phyloP scores from a whole-genome alignment of 495 filamentous ascomycete genomes.

The Trichocladium antarcticum region DNA sequence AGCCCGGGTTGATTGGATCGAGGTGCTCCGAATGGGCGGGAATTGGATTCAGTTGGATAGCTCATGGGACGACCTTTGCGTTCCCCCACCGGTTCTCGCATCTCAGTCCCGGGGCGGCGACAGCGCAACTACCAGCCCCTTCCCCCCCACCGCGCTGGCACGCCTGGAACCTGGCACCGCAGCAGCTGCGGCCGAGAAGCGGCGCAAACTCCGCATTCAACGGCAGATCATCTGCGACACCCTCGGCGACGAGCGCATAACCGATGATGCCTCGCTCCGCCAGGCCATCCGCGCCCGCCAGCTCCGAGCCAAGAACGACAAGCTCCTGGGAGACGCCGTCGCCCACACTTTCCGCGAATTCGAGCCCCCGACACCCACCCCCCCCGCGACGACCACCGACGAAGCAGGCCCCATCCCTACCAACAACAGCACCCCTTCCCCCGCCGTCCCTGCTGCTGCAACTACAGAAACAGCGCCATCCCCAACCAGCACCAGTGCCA shows the following conservation, averaged over 20 bases:
- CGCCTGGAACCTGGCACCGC: not conserved
- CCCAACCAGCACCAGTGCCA: not conserved
- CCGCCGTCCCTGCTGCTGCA: too few relatives aligned
- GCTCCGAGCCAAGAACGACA: slow-evolving; percentile 42
- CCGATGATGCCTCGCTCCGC: slow-evolving; percentile 52
- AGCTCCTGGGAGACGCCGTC: slow-evolving; percentile 26
- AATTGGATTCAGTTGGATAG: slow-evolving; percentile 54
- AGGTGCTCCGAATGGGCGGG: slow-evolving; percentile 51
- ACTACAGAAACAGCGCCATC: not conserved
- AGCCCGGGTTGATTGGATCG: slow-evolving; percentile 66
- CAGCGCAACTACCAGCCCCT: not conserved
- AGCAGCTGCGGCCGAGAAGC: slow-evolving; percentile 35
- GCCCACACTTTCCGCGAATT: not conserved
- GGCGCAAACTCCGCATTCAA: slow-evolving; percentile 43
- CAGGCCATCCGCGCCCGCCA: slow-evolving; percentile 49
- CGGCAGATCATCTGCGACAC: slow-evolving; percentile 56
- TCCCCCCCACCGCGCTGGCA: not conserved
- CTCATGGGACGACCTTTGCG: slow-evolving; percentile 60
- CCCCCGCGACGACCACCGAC: not conserved
- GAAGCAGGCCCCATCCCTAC: too few relatives aligned
- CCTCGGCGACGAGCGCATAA: slow-evolving; percentile 51
- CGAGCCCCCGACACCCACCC: not conserved
- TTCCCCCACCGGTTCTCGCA: slow-evolving; percentile 49
- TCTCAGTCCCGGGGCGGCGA: slow-evolving; percentile 11
- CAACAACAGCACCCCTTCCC: not conserved